Evolutionary conservation across 192 early-diverging fungal species (phyloP).

Genomic region (Funneliformis mosseae): DNA sequence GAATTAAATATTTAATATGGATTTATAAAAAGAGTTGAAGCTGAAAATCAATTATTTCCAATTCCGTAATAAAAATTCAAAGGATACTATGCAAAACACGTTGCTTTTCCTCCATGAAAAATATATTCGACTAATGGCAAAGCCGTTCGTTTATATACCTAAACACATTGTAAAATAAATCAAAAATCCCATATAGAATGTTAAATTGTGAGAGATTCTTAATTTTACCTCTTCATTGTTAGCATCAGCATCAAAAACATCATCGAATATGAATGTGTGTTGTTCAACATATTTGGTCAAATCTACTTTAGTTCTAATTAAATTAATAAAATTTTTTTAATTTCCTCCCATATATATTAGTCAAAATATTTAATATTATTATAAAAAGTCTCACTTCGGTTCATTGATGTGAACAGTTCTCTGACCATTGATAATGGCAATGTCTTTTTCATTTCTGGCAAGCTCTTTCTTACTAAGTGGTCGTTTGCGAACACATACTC

Average conservation of each 20-base stretch:
- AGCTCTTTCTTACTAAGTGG: constrained; percentile 90
- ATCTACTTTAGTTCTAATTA: constrained; percentile 82
- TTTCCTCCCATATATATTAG: background rate
- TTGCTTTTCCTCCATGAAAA: constrained; percentile 94
- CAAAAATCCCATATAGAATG: background rate
- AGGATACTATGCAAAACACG: constrained; percentile 97
- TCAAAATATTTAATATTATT: background rate
- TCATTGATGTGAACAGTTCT: constrained; percentile 87
- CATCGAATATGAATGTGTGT: constrained; percentile 94
- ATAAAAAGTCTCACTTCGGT: constrained; percentile 71
- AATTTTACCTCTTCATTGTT: constrained; percentile 75
- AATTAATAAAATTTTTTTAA: background rate
- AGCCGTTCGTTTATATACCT: constrained; percentile 89
- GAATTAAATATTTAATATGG: background rate
- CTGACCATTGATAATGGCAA: constrained; percentile 65
- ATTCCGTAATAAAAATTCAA: background rate
- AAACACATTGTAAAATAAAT: background rate
- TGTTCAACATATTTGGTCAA: constrained; percentile 94
- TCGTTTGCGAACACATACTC: constrained; percentile 96
- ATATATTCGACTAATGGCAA: constrained; percentile 93
- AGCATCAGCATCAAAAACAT: constrained; percentile 86
- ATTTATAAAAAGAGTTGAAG: background rate
- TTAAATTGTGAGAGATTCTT: background rate
- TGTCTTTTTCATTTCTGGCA: constrained; percentile 81
- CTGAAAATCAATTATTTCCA: too few relatives aligned